Evolutionary conservation across 257 asterid species (phyloP).

Genomic region (Forsythia suspensa): DNA sequence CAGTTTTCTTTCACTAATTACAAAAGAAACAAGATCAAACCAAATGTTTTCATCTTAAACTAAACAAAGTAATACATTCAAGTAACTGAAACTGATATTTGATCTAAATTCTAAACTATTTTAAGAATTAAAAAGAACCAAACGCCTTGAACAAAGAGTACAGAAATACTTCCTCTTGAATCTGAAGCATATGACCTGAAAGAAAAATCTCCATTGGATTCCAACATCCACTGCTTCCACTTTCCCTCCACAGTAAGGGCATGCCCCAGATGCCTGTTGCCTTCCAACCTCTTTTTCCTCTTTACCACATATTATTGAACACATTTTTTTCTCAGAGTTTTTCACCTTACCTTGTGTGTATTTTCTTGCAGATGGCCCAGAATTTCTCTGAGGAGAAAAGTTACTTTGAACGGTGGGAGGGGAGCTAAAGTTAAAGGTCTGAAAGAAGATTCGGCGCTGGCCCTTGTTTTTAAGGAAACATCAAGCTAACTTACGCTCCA

Average conservation of each 20-base stretch:
- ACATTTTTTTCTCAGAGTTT: constrained; percentile 9
- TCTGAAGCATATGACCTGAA: constrained; percentile 30
- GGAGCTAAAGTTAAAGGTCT: not conserved
- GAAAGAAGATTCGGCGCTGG: not conserved
- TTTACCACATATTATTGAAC: constrained; percentile 29
- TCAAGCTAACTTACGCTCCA: not conserved
- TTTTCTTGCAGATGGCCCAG: no score
- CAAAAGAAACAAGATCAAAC: not conserved
- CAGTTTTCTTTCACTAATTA: not conserved
- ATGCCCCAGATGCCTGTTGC: constrained; percentile 32
- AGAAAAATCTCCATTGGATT: constrained; percentile 22
- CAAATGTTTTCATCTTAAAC: not conserved
- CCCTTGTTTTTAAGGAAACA: not conserved
- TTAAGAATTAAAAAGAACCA: constrained; percentile 22
- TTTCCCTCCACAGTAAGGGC: constrained; percentile 43
- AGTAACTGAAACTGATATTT: not conserved
- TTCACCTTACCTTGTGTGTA: not conserved
- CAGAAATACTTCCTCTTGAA: constrained; percentile 44
- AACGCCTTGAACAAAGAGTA: constrained; percentile 30
- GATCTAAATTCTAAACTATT: not conserved
- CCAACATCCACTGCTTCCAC: constrained; percentile 40
- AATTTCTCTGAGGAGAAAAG: not conserved
- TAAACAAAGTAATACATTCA: not conserved
- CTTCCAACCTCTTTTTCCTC: constrained; percentile 39
- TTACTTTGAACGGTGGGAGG: not conserved